These are phyloP conservation scores for Globisporangium megalacanthum DNA, from an alignment of 352 stramenopile genomes.

Conservation along the genomic window DNA sequence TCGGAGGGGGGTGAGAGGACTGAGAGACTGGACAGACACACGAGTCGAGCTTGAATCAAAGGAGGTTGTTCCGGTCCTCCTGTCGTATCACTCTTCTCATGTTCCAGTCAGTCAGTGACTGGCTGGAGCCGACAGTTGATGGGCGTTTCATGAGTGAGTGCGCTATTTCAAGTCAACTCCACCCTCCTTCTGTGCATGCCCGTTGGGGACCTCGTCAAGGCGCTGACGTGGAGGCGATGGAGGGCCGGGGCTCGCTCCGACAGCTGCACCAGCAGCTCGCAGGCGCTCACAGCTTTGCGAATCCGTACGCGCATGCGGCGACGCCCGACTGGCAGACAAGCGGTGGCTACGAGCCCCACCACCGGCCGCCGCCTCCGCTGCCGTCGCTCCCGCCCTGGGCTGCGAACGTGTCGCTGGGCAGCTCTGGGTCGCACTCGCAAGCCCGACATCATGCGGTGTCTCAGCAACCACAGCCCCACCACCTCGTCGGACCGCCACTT, in stretches of 20 bases:
- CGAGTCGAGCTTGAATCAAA: too few species aligned
- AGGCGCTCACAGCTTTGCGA: slow-evolving; percentile 12
- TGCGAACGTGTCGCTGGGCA: not conserved
- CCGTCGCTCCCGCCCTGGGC: slow-evolving; percentile 51
- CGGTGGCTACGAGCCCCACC: slow-evolving; percentile 21
- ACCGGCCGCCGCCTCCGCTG: slow-evolving; percentile 27
- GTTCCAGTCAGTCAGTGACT: too few species aligned
- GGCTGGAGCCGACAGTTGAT: too few species aligned
- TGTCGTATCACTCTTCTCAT: too few species aligned
- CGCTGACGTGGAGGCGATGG: slow-evolving; percentile 15
- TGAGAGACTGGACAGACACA: not conserved
- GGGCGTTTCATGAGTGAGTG: too few species aligned
- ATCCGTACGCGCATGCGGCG: slow-evolving; percentile 4
- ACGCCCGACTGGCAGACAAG: slow-evolving; percentile 7
- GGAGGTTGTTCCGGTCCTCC: too few species aligned
- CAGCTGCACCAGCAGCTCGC: slow-evolving; percentile 40
- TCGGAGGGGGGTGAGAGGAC: too few species aligned
- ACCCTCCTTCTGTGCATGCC: too few species aligned
- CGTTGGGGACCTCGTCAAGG: too few species aligned
- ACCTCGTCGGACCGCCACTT: not conserved
- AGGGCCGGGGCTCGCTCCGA: slow-evolving; percentile 37
- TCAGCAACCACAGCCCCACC: not conserved
- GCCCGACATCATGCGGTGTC: slow-evolving; percentile 9
- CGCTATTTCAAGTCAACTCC: too few species aligned
- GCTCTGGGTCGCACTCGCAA: not conserved